phyloP scores from a whole-genome alignment of 352 stramenopile species.

The Pythium phragmiticola region DNA sequence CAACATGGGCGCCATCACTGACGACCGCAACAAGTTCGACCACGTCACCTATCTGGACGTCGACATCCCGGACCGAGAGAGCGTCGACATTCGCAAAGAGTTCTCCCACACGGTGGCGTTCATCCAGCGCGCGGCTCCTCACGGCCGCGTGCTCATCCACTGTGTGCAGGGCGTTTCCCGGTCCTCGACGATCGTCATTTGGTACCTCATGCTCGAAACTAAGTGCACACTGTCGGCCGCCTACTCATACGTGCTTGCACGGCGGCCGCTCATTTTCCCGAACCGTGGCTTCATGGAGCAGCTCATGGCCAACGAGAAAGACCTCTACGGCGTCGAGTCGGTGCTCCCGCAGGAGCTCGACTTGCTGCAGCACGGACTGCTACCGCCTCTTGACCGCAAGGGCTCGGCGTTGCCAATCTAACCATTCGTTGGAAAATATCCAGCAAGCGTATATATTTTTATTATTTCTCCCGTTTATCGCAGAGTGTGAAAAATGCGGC shows the following conservation, averaged over 20 bases:
- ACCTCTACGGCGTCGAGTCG: constrained; percentile 69
- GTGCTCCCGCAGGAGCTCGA: constrained; percentile 66
- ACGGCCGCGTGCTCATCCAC: constrained; percentile 67
- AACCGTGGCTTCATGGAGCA: constrained; percentile 81
- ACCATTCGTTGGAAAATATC: not conserved
- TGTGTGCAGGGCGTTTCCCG: constrained; percentile 81
- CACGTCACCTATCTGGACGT: constrained; percentile 68
- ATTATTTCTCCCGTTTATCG: constrained; percentile 37
- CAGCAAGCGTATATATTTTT: not conserved
- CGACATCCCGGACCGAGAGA: constrained; percentile 54
- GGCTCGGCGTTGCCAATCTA: constrained; percentile 46
- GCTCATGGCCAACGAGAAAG: constrained; percentile 61
- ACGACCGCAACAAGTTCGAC: constrained; percentile 52
- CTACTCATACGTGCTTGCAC: constrained; percentile 79
- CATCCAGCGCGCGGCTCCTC: constrained; percentile 43
- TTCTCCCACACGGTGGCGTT: constrained; percentile 54
- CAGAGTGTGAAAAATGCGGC: constrained; percentile 72
- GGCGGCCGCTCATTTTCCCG: constrained; percentile 73
- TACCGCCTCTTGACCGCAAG: constrained; percentile 55
- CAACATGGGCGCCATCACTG: constrained; percentile 67
- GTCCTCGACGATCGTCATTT: constrained; percentile 76
- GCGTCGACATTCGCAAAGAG: constrained; percentile 54
- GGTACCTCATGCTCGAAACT: constrained; percentile 76
- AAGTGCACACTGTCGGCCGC: constrained; percentile 70
- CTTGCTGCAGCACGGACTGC: constrained; percentile 59